Evolutionary conservation across 2,329 filamentous ascomycete genomes (phyloP).

Genomic region (Sarocladium kiliense): DNA sequence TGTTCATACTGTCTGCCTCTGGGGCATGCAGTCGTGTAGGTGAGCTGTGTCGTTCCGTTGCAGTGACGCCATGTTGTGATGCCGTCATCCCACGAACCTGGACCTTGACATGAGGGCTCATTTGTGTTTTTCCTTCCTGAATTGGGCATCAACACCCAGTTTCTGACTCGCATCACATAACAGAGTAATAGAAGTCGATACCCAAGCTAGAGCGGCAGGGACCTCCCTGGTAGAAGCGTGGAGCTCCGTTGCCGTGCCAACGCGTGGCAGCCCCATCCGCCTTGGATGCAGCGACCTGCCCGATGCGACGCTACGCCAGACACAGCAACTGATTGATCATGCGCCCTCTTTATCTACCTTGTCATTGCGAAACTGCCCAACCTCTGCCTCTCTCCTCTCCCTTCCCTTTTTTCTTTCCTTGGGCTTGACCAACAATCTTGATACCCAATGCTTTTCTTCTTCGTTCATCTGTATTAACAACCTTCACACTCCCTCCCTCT

Average conservation of each 20-base stretch:
- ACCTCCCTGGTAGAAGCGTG: not conserved
- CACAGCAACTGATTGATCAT: not conserved
- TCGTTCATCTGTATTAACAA: conserved; percentile 25
- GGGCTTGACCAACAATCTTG: conserved; percentile 6
- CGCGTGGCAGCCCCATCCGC: not conserved
- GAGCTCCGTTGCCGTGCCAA: not conserved
- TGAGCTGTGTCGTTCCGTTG: no score
- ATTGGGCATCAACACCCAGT: not conserved
- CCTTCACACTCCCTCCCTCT: conserved; percentile 8
- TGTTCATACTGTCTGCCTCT: no score
- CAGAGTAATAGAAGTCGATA: not conserved
- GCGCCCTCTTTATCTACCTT: not conserved
- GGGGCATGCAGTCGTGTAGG: no score
- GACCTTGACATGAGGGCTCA: not conserved
- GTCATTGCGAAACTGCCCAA: no score
- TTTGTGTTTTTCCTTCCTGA: no score
- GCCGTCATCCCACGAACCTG: not conserved
- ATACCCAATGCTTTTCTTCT: conserved; percentile 21
- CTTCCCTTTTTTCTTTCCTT: not conserved
- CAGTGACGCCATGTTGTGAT: not conserved
- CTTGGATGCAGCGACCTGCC: not conserved
- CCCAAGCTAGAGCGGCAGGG: not conserved
- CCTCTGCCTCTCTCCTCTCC: not conserved
- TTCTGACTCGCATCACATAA: not conserved
- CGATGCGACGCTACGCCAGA: not conserved